A percentile compares a stretch with the other conserved stretches of the same genome.
Conservation (phyloP, 78 protist species). For the Cavenderia fasciculata region DNA sequence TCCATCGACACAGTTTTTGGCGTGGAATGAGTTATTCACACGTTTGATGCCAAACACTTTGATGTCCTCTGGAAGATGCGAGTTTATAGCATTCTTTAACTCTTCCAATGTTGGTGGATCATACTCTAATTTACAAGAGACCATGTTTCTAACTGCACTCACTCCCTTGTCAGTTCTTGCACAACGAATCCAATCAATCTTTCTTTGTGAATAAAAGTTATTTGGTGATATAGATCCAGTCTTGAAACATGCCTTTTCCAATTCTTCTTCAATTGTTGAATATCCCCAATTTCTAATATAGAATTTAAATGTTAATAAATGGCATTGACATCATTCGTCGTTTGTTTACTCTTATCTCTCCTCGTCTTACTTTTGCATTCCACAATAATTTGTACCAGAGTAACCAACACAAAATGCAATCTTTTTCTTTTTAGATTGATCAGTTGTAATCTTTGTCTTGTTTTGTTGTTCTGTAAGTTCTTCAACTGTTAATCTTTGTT, state of each 20-base stretch:
- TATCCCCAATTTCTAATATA: slow-evolving; percentile 61
- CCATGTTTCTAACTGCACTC: slow-evolving; percentile 76
- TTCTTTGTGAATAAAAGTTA: slow-evolving; percentile 40
- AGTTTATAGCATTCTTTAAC: slow-evolving; percentile 45
- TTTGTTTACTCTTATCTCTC: background rate
- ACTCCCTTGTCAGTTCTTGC: slow-evolving; percentile 88
- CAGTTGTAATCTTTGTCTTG: slow-evolving; percentile 43
- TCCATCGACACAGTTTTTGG: slow-evolving; percentile 72
- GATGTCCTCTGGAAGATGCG: slow-evolving; percentile 60
- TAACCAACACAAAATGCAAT: slow-evolving; percentile 64
- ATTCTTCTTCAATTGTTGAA: slow-evolving; percentile 71
- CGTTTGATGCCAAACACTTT: slow-evolving; percentile 41
- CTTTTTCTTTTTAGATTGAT: slow-evolving; percentile 59
- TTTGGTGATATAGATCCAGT: slow-evolving; percentile 77
- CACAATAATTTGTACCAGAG: slow-evolving; percentile 54
- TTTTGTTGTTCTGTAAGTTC: slow-evolving; percentile 24
- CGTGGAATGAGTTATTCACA: slow-evolving; percentile 65
- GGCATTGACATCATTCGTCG: background rate
- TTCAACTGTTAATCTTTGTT: slow-evolving; percentile 18
- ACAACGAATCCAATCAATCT: slow-evolving; percentile 79
- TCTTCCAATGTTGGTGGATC: slow-evolving; percentile 73
- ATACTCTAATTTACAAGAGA: slow-evolving; percentile 33
- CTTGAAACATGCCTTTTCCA: slow-evolving; percentile 69
- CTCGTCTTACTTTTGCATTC: slow-evolving; percentile 67
- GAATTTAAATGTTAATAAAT: background rate